Evolutionary conservation across 2,329 filamentous ascomycete species (phyloP).

Genomic region (Microsporum canis): DNA sequence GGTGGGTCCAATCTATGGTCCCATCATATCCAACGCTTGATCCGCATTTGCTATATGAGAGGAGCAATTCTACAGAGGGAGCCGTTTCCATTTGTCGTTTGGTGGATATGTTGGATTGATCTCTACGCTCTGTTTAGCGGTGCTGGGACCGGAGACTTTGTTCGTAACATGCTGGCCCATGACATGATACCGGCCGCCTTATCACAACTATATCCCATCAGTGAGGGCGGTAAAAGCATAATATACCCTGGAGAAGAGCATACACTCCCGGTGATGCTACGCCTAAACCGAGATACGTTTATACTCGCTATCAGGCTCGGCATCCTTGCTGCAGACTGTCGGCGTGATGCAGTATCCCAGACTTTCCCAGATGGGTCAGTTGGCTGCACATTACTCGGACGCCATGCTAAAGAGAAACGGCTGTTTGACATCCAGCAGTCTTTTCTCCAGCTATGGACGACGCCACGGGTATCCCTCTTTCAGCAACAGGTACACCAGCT

Average conservation of each 20-base stretch:
- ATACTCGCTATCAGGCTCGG: conserved; percentile 37
- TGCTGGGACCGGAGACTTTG: conserved; percentile 41
- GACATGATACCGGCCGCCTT: conserved; percentile 37
- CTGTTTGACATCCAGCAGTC: conserved; percentile 28
- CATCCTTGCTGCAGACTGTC: conserved; percentile 32
- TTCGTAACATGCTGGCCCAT: conserved; percentile 37
- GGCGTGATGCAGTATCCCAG: conserved; percentile 24
- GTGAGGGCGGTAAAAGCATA: conserved; percentile 25
- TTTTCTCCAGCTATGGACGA: conserved; percentile 30
- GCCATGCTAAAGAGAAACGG: conserved; percentile 23
- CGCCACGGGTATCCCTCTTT: conserved; percentile 27
- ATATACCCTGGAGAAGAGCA: conserved; percentile 29
- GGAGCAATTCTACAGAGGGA: conserved; percentile 36
- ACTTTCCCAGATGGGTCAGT: conserved; percentile 8
- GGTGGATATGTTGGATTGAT: conserved; percentile 45
- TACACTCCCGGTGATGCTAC: conserved; percentile 32
- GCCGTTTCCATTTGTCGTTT: conserved; percentile 41
- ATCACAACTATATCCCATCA: conserved; percentile 29
- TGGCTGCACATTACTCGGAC: conserved; percentile 12
- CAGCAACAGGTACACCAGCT: conserved; percentile 28
- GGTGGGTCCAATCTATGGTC: conserved; percentile 43
- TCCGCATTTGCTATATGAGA: conserved; percentile 40
- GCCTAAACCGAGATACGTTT: conserved; percentile 37
- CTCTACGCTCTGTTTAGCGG: conserved; percentile 45
- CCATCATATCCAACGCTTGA: conserved; percentile 42